Evolutionary conservation across 176 grass and related monocot species (phyloP).

Genomic region (Saccharum officinarum): DNA sequence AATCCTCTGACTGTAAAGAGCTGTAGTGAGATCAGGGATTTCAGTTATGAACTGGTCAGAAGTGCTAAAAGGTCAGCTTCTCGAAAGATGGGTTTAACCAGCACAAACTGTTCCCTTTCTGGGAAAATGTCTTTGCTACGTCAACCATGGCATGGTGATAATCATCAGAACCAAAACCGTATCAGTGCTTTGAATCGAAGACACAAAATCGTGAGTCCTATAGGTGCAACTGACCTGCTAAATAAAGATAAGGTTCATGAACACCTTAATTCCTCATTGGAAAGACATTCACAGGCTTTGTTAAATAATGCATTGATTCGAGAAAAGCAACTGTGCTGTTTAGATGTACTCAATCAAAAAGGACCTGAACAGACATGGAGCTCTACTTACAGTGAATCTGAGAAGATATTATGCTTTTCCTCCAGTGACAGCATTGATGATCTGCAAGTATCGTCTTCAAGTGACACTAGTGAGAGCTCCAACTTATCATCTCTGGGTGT

Average conservation of each 20-base stretch:
- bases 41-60: slow-evolving; percentile 36
- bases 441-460: slow-evolving; percentile 30
- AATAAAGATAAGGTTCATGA: slow-evolving; percentile 17
- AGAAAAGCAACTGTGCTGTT: slow-evolving; percentile 12
- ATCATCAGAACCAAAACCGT: slow-evolving; percentile 1
- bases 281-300: slow-evolving; percentile 30
- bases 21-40: not conserved
- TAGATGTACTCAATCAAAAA: slow-evolving; percentile 21
- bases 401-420: slow-evolving; percentile 36
- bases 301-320: slow-evolving; percentile 45
- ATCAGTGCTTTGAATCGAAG: slow-evolving; percentile 18
- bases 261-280: slow-evolving; percentile 1
- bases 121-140: slow-evolving; percentile 36
- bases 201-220: slow-evolving; percentile 8
- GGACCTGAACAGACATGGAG: slow-evolving; percentile 31
- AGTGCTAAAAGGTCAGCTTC: slow-evolving; percentile 16
- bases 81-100: slow-evolving; percentile 5
- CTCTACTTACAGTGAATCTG: slow-evolving; percentile 36
- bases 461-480: slow-evolving; percentile 45
- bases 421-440: slow-evolving; percentile 37
- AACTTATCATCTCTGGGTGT: slow-evolving; percentile 38
- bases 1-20: not conserved
- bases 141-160: not conserved
- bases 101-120: slow-evolving; percentile 25
- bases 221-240: not conserved